A percentile compares a stretch with the other conserved stretches of the same genome.
Conservation (phyloP, 2,329 filamentous ascomycete species). For the Alternaria sp. region DNA sequence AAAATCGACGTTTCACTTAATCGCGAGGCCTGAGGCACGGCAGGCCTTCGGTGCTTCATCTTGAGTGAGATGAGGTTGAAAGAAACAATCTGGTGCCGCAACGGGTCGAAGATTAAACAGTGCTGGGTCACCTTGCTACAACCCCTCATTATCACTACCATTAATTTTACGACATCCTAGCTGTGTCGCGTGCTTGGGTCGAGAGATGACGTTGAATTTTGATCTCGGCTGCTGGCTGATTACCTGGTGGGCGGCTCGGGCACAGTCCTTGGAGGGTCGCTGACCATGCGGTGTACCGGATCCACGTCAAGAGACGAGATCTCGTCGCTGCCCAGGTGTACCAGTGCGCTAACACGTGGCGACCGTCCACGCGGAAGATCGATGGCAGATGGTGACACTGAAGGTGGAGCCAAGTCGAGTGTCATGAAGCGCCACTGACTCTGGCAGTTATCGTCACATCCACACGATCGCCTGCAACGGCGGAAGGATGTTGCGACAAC, state of each 20-base stretch:
- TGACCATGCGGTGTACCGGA: conserved; percentile 1
- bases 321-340: background rate
- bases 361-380: conserved; percentile 8
- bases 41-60: conserved; percentile 26
- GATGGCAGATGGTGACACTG: conserved; percentile 22
- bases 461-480: conserved; percentile 10
- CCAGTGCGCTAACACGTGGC: conserved; percentile 20
- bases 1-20: conserved; percentile 4
- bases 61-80: conserved; percentile 26
- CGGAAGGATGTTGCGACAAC: conserved; percentile 19
- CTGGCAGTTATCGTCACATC: conserved; percentile 5
- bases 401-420: conserved; percentile 9
- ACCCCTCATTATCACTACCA: conserved; percentile 17
- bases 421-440: conserved; percentile 20
- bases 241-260: conserved; percentile 3
- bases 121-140: conserved; percentile 18
- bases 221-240: conserved; percentile 5
- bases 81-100: conserved; percentile 22
- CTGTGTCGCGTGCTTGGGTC: conserved; percentile 12
- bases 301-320: conserved; percentile 9
- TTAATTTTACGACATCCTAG: conserved; percentile 7
- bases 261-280: conserved; percentile 3
- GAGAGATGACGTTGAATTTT: conserved; percentile 29
- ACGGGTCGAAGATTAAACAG: conserved; percentile 26
- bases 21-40: conserved; percentile 21